Evolutionary conservation across 2,329 filamentous ascomycete genomes (phyloP).

Genomic region (Aspergillus persii): DNA sequence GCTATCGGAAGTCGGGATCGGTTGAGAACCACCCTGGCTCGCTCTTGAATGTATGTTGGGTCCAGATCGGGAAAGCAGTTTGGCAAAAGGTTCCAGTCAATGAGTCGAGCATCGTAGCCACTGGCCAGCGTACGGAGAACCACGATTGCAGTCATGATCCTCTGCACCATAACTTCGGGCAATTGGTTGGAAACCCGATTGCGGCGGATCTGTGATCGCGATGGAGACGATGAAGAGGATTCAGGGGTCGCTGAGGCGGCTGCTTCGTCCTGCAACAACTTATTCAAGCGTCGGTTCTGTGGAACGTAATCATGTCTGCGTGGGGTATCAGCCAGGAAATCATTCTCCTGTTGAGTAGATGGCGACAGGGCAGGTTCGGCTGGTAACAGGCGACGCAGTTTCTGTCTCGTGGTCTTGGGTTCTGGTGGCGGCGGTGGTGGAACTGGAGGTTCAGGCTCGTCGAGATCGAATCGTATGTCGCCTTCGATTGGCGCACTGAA

Average conservation of each 20-base stretch:
- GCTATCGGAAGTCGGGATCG: conserved; percentile 41
- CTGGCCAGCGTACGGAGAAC: conserved; percentile 47
- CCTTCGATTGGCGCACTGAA: conserved; percentile 34
- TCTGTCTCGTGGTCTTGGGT: conserved; percentile 9
- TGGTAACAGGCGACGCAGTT: not conserved
- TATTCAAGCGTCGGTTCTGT: conserved; percentile 28
- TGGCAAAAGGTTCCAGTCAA: conserved; percentile 48
- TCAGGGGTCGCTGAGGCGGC: not conserved
- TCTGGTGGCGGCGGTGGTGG: not conserved
- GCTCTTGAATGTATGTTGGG: conserved; percentile 36
- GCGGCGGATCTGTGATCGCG: conserved; percentile 20
- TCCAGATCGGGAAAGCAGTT: conserved; percentile 42
- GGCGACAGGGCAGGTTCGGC: not conserved
- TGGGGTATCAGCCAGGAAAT: not conserved
- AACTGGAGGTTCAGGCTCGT: conserved; percentile 14
- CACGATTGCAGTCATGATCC: conserved; percentile 43
- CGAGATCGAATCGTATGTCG: conserved; percentile 32
- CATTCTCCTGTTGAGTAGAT: not conserved
- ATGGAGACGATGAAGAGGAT: not conserved
- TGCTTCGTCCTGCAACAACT: not conserved
- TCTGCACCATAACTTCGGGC: conserved; percentile 29
- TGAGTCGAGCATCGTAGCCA: conserved; percentile 39
- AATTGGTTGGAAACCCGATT: conserved; percentile 24
- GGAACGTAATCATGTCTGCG: not conserved
- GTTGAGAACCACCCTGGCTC: conserved; percentile 37